Evolutionary conservation across 768 basidiomycete species (phyloP).

Genomic region (Ramaria sp.): DNA sequence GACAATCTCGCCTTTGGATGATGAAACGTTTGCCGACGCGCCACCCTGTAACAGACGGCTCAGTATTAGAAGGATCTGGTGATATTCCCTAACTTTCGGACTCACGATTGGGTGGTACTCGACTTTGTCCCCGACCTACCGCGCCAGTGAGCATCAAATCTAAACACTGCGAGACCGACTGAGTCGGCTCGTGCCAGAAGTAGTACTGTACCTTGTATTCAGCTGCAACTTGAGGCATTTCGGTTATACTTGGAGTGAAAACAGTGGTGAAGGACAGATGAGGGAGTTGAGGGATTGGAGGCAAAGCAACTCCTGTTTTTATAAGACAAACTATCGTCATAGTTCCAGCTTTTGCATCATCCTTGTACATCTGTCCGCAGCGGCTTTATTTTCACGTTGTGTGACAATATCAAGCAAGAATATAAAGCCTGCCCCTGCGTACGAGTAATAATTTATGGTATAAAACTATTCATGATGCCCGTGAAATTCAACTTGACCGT

Average conservation of each 20-base stretch:
- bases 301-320: no score
- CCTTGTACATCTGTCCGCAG: background rate
- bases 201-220: conserved; percentile 1
- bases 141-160: background rate
- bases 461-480: no score
- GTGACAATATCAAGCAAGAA: no score
- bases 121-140: conserved; percentile 29
- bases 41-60: conserved; percentile 20
- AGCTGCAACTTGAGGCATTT: background rate
- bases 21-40: conserved; percentile 26
- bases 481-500: no score
- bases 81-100: background rate
- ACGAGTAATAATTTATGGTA: no score
- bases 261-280: no score
- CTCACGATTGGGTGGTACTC: conserved; percentile 30
- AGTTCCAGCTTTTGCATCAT: no score
- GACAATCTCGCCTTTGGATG: conserved; percentile 27
- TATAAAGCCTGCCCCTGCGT: no score
- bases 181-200: background rate
- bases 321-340: no score
- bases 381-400: no score
- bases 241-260: no score
- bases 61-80: background rate
- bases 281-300: no score
- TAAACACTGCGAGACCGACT: background rate